Conservation (phyloP, 2,329 filamentous ascomycete genomes). For the Xylaria sp. region DNA sequence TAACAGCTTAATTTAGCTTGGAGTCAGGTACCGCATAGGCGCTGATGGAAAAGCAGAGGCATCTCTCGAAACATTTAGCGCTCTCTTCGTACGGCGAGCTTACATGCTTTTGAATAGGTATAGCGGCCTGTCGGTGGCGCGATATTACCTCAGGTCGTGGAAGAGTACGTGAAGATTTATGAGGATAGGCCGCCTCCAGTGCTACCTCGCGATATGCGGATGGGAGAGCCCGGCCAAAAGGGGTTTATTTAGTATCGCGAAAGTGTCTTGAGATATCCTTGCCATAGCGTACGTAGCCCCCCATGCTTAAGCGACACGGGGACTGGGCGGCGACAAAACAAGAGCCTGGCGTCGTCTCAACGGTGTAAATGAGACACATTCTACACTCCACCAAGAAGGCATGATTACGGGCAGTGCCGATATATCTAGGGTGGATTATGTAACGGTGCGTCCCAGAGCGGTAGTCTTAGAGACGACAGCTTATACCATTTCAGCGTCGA, state of each 20-base stretch:
- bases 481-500: neutral
- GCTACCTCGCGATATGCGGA: neutral
- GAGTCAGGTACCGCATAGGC: no score
- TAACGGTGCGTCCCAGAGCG: neutral
- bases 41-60: no score
- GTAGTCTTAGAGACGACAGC: neutral
- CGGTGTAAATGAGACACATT: neutral
- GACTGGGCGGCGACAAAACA: neutral
- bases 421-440: neutral
- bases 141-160: no score
- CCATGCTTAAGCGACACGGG: neutral
- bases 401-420: neutral
- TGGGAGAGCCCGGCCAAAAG: neutral
- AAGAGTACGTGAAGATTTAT: no score
- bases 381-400: neutral
- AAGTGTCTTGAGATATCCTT: neutral
- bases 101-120: no score
- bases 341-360: neutral
- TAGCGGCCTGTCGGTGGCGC: no score
- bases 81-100: no score
- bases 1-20: no score
- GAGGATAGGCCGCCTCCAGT: neutral
- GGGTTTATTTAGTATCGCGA: neutral
- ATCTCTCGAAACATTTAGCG: no score
- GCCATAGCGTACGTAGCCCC: neutral